Evolutionary conservation across 441 rosid species (phyloP).

Genomic region (Erysimum pusillum): DNA sequence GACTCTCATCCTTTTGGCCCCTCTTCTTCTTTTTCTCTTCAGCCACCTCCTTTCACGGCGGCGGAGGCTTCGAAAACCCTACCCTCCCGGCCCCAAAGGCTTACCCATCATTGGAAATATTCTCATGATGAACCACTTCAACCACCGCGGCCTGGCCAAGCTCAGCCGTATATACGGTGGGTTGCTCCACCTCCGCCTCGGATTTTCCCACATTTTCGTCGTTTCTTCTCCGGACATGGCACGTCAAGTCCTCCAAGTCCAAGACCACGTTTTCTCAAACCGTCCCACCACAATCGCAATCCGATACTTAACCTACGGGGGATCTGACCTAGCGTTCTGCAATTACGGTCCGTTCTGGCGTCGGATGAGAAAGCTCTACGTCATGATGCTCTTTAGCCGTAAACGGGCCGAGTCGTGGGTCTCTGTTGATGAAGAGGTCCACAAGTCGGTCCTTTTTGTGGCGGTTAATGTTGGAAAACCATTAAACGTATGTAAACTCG

Average conservation of each 20-base stretch:
- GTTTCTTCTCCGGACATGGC: constrained; percentile 75
- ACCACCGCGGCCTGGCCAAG: constrained; percentile 42
- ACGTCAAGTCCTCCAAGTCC: constrained; percentile 80
- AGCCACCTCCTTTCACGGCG: neutral
- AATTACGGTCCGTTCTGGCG: constrained; percentile 94
- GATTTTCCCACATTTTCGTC: constrained; percentile 66
- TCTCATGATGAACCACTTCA: constrained; percentile 36
- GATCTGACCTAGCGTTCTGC: constrained; percentile 91
- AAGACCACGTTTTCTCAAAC: constrained; percentile 81
- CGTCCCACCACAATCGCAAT: constrained; percentile 85
- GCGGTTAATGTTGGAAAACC: constrained; percentile 50
- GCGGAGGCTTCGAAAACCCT: neutral
- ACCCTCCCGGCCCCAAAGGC: constrained; percentile 47
- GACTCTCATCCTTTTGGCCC: constrained; percentile 3
- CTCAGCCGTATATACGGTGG: constrained; percentile 58
- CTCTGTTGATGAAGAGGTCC: constrained; percentile 81
- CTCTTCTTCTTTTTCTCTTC: constrained; percentile 3
- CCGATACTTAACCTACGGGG: constrained; percentile 73
- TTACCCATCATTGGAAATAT: constrained; percentile 44
- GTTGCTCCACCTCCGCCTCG: constrained; percentile 72
- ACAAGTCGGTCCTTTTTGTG: constrained; percentile 51
- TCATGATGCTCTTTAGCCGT: constrained; percentile 87
- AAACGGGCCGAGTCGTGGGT: constrained; percentile 88
- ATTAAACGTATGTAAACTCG: constrained; percentile 72
- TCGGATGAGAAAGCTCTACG: constrained; percentile 90